These are phyloP conservation scores for Exophiala viscosa DNA, from an alignment of 2,329 filamentous ascomycete species.

Conservation along the genomic window DNA sequence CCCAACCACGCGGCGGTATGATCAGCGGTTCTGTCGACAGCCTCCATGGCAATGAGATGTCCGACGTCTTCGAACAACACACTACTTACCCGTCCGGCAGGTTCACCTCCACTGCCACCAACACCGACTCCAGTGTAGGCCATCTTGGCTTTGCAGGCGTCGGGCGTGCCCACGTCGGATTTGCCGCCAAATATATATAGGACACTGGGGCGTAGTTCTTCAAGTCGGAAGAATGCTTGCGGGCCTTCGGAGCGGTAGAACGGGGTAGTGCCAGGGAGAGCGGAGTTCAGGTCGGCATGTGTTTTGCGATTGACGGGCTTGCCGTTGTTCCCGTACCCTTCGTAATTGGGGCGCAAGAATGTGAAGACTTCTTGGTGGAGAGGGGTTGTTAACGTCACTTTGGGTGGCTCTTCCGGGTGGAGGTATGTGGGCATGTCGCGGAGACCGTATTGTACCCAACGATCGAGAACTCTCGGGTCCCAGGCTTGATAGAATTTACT, in stretches of 20 bases:
- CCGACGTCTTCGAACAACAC: conserved; percentile 26
- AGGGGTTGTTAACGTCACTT: conserved; percentile 69
- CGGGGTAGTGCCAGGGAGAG: conserved; percentile 32
- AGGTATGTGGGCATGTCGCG: conserved; percentile 65
- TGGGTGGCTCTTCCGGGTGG: conserved; percentile 47
- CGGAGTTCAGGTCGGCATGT: conserved; percentile 44
- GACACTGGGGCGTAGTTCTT: conserved; percentile 43
- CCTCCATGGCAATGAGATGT: conserved; percentile 32
- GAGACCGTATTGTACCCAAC: conserved; percentile 71
- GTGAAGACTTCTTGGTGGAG: conserved; percentile 78
- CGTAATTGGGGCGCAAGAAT: conserved; percentile 49
- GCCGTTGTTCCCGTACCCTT: conserved; percentile 57
- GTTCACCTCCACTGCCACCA: conserved; percentile 53
- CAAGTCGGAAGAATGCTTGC: conserved; percentile 39
- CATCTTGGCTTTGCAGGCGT: conserved; percentile 40
- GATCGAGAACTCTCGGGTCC: conserved; percentile 74
- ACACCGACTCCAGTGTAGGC: conserved; percentile 38
- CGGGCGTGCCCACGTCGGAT: conserved; percentile 40
- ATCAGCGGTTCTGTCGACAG: conserved; percentile 27
- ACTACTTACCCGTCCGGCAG: conserved; percentile 35
- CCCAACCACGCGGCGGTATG: conserved; percentile 25
- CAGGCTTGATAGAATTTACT: conserved; percentile 76
- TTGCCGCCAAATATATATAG: conserved; percentile 45
- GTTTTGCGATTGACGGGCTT: conserved; percentile 40
- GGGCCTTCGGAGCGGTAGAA: conserved; percentile 45